Percentiles rank a stretch among this genome's conserved stretches.
These are phyloP conservation scores for Cephalotrichum gorgonifer DNA, from an alignment of 2,329 filamentous ascomycete species.

Conservation along the genomic window DNA sequence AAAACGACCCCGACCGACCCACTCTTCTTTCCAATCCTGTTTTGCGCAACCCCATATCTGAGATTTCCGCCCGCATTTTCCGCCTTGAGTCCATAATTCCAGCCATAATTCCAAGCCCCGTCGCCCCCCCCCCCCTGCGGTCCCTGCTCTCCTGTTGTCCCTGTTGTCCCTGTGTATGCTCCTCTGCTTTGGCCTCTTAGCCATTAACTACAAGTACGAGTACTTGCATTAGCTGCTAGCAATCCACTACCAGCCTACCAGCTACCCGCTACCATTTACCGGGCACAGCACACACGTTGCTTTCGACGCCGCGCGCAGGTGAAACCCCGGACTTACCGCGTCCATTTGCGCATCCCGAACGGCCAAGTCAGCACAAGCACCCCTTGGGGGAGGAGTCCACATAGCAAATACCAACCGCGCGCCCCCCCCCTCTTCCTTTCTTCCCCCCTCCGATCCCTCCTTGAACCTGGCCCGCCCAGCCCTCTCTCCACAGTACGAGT, in stretches of 20 bases:
- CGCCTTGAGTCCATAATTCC: constrained; percentile 4
- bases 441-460: background rate
- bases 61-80: constrained; percentile 4
- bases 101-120: constrained; percentile 1
- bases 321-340: no score
- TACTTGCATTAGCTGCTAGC: background rate
- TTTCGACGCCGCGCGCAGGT: no score
- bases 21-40: background rate
- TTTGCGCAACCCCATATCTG: background rate
- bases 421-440: background rate
- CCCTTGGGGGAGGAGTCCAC: background rate
- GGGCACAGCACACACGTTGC: no score
- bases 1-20: background rate
- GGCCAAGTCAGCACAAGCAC: no score
- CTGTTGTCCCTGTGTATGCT: background rate
- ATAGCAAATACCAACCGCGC: background rate
- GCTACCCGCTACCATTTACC: no score
- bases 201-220: background rate
- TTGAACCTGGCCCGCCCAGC: background rate
- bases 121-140: background rate
- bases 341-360: no score
- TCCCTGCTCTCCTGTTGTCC: background rate
- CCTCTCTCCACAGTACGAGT: background rate
- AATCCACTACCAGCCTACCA: no score
- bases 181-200: no score